Evolutionary conservation across 495 filamentous ascomycete species (phyloP).

Genomic region (Pseudoneurospora amorphoporcata): DNA sequence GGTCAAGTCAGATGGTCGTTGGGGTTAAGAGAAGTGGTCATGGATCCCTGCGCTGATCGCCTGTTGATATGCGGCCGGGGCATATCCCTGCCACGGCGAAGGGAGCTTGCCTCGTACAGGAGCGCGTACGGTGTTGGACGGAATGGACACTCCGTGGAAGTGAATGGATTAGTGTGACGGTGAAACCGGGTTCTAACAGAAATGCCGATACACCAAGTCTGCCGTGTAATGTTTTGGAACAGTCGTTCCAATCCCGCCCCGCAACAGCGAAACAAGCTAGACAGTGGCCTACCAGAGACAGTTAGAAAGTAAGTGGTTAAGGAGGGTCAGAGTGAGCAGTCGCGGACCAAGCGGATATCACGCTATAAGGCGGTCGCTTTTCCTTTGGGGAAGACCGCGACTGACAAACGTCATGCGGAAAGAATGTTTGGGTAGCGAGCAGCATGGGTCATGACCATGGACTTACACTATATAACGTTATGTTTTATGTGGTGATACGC

Average conservation of each 20-base stretch:
- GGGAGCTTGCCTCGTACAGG: slow-evolving; percentile 5
- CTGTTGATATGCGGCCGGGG: slow-evolving; percentile 2
- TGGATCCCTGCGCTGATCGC: slow-evolving; percentile 17
- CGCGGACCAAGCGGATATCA: background rate
- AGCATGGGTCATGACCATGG: background rate
- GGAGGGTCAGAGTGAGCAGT: background rate
- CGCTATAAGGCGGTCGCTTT: background rate
- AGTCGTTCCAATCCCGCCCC: background rate
- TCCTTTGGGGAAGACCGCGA: background rate
- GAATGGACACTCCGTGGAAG: background rate
- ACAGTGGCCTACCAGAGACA: background rate
- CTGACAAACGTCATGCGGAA: background rate
- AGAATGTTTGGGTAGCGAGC: background rate
- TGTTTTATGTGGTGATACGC: slow-evolving; percentile 8
- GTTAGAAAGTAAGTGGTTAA: background rate
- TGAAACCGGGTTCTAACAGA: slow-evolving; percentile 13
- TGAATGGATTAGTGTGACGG: slow-evolving; percentile 15
- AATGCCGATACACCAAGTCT: slow-evolving; percentile 3
- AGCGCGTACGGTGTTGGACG: slow-evolving; percentile 2
- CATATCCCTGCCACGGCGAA: slow-evolving; percentile 5
- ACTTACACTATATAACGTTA: background rate
- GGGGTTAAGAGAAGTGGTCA: slow-evolving; percentile 3
- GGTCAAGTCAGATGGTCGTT: slow-evolving; percentile 16
- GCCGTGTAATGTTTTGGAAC: background rate
- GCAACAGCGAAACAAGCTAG: background rate